Percentiles rank a stretch among this genome's conserved stretches.
phyloP scores from a whole-genome alignment of 345 rosid genomes.

The Linum lewisii region DNA sequence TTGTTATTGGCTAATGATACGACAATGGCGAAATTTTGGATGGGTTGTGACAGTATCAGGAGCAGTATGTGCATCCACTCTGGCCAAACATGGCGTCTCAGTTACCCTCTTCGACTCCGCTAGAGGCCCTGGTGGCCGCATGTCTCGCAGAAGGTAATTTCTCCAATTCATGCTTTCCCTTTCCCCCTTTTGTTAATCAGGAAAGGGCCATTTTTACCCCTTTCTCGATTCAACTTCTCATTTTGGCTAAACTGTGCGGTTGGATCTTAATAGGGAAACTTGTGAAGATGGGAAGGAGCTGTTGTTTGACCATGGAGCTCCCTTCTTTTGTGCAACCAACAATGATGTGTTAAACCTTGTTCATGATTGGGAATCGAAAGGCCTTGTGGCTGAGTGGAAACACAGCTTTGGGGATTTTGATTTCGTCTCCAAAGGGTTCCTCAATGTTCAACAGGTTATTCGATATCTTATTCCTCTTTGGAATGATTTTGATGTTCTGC shows the following conservation, averaged over 20 bases:
- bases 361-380: constrained; percentile 62
- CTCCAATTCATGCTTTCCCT: not conserved
- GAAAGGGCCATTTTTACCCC: too few species aligned
- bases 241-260: not conserved
- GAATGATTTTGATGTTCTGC: not conserved
- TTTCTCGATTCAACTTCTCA: not conserved
- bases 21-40: not conserved
- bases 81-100: constrained; percentile 57
- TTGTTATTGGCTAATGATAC: not conserved
- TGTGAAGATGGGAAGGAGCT: constrained; percentile 58
- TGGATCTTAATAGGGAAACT: constrained; percentile 37
- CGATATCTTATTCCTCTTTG: not conserved
- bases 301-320: constrained; percentile 82
- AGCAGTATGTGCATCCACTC: constrained; percentile 74
- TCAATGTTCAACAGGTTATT: constrained; percentile 40
- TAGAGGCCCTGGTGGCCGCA: constrained; percentile 83
- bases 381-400: constrained; percentile 67
- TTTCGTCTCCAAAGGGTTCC: constrained; percentile 40
- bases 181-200: not conserved
- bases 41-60: constrained; percentile 48
- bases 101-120: constrained; percentile 75
- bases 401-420: constrained; percentile 49
- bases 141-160: constrained; percentile 73
- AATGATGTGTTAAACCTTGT: constrained; percentile 43
- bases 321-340: constrained; percentile 44